phyloP scores from a whole-genome alignment of 2,329 filamentous ascomycete species.

The Plenodomus tracheiphilus region DNA sequence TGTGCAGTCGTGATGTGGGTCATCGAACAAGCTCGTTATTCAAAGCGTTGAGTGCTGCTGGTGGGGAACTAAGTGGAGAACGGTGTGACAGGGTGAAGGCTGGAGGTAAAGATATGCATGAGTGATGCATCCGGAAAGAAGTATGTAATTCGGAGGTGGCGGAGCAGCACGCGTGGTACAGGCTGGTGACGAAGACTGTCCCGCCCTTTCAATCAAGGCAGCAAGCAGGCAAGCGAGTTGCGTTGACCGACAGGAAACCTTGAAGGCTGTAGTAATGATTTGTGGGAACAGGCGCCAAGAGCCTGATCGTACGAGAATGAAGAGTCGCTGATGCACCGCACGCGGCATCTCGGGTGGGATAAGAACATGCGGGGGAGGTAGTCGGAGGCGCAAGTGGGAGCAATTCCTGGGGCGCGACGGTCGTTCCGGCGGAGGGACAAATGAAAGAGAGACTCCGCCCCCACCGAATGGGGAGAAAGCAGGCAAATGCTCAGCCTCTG shows the following conservation, averaged over 20 bases:
- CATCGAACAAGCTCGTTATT: neutral
- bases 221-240: neutral
- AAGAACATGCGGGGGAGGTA: no score
- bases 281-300: no score
- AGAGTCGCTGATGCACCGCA: no score
- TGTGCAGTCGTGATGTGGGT: neutral
- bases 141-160: conserved; percentile 4
- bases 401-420: no score
- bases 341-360: no score
- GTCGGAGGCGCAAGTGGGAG: no score
- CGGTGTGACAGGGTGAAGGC: neutral
- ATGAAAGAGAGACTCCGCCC: no score
- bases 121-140: neutral
- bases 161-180: conserved; percentile 8
- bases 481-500: neutral
- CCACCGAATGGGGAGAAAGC: neutral
- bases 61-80: conserved; percentile 4
- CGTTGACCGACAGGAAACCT: neutral
- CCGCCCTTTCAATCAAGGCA: neutral
- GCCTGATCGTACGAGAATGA: no score
- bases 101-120: neutral
- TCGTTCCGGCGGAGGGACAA: no score
- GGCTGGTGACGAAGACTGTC: neutral
- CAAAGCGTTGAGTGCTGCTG: neutral
- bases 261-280: no score